A percentile compares a stretch with the other conserved stretches of the same genome.
Evolutionary conservation across 148 eudicot genomes (phyloP).

Genomic region (Fallopia convolvulus): DNA sequence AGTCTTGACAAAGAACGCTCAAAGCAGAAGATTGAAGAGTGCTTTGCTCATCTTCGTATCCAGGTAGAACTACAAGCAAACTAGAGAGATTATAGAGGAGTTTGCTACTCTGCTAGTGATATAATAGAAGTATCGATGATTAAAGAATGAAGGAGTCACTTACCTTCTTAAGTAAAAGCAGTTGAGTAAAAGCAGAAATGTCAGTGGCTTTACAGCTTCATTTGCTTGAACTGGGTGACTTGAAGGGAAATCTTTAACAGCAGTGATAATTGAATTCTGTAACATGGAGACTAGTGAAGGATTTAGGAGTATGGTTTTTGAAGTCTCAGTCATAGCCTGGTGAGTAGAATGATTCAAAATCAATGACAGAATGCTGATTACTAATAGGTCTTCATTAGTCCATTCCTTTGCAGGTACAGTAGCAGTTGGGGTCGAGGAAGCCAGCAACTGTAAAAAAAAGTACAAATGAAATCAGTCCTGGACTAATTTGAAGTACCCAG

Average conservation of each 20-base stretch:
- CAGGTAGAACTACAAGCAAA: conserved; percentile 55
- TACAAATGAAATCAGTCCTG: neutral
- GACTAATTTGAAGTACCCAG: neutral
- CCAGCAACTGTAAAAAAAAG: conserved; percentile 43
- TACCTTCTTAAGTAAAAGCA: conserved; percentile 72
- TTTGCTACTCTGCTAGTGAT: conserved; percentile 5
- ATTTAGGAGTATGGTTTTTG: conserved; percentile 60
- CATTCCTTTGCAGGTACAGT: conserved; percentile 36
- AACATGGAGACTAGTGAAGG: conserved; percentile 44
- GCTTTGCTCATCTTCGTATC: conserved; percentile 35
- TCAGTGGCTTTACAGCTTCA: conserved; percentile 39
- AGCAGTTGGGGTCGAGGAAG: conserved; percentile 32
- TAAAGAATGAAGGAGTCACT: conserved; percentile 4
- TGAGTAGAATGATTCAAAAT: conserved; percentile 69
- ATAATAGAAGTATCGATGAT: neutral
- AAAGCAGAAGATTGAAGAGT: conserved; percentile 39
- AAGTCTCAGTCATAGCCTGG: conserved; percentile 47
- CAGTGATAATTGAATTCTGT: conserved; percentile 36
- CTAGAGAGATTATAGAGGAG: conserved; percentile 30
- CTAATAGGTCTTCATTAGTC: conserved; percentile 50
- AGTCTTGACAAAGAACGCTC: conserved; percentile 56
- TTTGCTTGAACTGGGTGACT: conserved; percentile 52
- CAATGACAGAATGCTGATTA: conserved; percentile 55
- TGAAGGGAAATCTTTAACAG: conserved; percentile 46
- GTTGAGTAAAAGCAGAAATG: conserved; percentile 45